Evolutionary conservation across 169 alveolate genomes (phyloP).

Genomic region (Plasmodium adleri): DNA sequence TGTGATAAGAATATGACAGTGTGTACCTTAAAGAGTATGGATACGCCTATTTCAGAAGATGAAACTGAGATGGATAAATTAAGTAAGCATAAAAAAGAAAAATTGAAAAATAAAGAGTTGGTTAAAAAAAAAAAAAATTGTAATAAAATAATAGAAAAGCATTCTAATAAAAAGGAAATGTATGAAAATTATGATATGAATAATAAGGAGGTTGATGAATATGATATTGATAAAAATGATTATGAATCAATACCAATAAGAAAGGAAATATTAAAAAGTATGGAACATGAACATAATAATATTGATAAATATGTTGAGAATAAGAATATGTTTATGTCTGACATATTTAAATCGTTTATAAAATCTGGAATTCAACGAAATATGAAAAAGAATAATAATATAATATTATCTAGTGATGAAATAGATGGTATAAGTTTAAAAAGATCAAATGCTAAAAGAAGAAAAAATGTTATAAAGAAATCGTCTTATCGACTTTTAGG

Average conservation of each 20-base stretch:
- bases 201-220: not conserved
- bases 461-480: slow-evolving; percentile 5
- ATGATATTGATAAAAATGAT: not conserved
- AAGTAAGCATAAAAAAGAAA: not conserved
- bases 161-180: too few relatives aligned
- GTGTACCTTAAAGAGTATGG: not conserved
- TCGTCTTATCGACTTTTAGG: slow-evolving; percentile 10
- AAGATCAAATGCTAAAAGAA: not conserved
- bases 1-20: not conserved
- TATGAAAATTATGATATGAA: too few relatives aligned
- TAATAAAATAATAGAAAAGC: too few relatives aligned
- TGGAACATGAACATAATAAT: not conserved
- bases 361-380: slow-evolving; percentile 24
- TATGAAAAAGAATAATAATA: slow-evolving; percentile 1
- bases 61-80: not conserved
- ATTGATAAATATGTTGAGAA: slow-evolving; percentile 12
- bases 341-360: slow-evolving; percentile 30
- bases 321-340: slow-evolving; percentile 23
- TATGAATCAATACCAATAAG: not conserved
- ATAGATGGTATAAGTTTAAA: not conserved
- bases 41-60: not conserved
- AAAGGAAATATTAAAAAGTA: not conserved
- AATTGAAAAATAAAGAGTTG: not conserved
- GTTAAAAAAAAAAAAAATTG: not conserved
- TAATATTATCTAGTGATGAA: not conserved